Percentiles rank a stretch among this genome's conserved stretches.
These are phyloP conservation scores for Rhodamnia argentea DNA, from an alignment of 345 rosid genomes.

Conservation along the genomic window DNA sequence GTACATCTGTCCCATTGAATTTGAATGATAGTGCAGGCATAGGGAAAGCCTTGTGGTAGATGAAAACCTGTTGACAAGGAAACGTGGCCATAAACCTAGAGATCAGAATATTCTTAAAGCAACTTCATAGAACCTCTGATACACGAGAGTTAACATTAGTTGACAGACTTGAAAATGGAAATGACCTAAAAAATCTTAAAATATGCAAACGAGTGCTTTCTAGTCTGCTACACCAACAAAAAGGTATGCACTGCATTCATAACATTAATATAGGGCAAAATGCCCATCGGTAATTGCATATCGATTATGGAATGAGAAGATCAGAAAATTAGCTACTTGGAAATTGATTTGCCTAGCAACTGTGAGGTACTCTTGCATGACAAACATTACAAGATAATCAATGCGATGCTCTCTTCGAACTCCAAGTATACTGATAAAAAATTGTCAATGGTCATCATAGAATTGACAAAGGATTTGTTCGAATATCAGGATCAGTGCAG, in stretches of 20 bases:
- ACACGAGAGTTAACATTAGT: background rate
- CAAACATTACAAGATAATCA: background rate
- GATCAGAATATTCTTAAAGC: background rate
- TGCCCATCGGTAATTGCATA: background rate
- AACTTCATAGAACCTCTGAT: background rate
- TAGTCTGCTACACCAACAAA: background rate
- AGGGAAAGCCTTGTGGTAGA: constrained; percentile 95
- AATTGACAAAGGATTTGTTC: background rate
- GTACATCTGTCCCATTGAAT: constrained; percentile 47
- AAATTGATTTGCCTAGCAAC: background rate
- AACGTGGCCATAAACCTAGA: background rate
- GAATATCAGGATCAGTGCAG: background rate
- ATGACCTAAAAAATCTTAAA: background rate
- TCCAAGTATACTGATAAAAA: background rate
- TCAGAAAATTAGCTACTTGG: background rate
- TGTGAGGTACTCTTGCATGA: background rate
- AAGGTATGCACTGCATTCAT: background rate
- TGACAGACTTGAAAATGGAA: background rate
- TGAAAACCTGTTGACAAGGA: constrained; percentile 45
- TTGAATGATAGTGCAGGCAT: constrained; percentile 87
- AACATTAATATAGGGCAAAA: background rate
- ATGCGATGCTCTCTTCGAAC: background rate
- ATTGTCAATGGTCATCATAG: background rate
- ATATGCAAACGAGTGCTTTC: background rate
- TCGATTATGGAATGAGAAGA: background rate